phyloP scores from a whole-genome alignment of 2,329 filamentous ascomycete species.

The Colletotrichum nymphaeae region DNA sequence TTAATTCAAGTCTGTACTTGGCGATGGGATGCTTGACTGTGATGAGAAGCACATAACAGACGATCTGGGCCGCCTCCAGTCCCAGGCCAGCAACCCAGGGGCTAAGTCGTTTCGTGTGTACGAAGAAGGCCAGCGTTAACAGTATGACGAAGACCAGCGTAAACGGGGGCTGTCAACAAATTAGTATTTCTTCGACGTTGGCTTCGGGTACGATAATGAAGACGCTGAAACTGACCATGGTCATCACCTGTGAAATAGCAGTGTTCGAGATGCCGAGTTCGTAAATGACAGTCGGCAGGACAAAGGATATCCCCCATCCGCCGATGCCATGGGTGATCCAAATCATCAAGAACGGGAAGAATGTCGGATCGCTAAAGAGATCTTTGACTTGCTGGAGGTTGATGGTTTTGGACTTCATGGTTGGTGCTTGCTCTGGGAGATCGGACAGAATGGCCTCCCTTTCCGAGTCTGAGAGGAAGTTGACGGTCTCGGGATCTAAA shows the following conservation, averaged over 20 bases:
- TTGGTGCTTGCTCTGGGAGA: slow-evolving; percentile 40
- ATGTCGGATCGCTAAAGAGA: slow-evolving; percentile 38
- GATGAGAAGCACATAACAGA: slow-evolving; percentile 53
- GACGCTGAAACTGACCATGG: slow-evolving; percentile 34
- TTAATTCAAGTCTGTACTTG: slow-evolving; percentile 36
- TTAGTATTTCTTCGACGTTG: not conserved
- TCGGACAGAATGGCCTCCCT: slow-evolving; percentile 36
- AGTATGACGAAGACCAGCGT: slow-evolving; percentile 42
- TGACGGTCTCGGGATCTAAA: slow-evolving; percentile 40
- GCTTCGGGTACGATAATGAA: not conserved
- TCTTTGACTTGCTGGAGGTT: slow-evolving; percentile 37
- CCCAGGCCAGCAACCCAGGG: slow-evolving; percentile 41
- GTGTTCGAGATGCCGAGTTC: slow-evolving; percentile 42
- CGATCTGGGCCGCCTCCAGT: slow-evolving; percentile 47
- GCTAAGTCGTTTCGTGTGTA: slow-evolving; percentile 38
- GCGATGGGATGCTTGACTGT: slow-evolving; percentile 47
- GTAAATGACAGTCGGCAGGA: slow-evolving; percentile 43
- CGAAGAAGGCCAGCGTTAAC: slow-evolving; percentile 38
- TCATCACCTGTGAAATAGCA: slow-evolving; percentile 43
- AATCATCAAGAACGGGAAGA: slow-evolving; percentile 40
- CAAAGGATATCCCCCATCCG: slow-evolving; percentile 43
- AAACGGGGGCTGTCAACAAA: slow-evolving; percentile 31
- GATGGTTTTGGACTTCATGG: slow-evolving; percentile 38
- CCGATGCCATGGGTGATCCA: slow-evolving; percentile 44
- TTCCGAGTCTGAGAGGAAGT: slow-evolving; percentile 39